A percentile compares a stretch with the other conserved stretches of the same genome.
Conservation (phyloP, 148 eudicot species). For the Chenopodium album region DNA sequence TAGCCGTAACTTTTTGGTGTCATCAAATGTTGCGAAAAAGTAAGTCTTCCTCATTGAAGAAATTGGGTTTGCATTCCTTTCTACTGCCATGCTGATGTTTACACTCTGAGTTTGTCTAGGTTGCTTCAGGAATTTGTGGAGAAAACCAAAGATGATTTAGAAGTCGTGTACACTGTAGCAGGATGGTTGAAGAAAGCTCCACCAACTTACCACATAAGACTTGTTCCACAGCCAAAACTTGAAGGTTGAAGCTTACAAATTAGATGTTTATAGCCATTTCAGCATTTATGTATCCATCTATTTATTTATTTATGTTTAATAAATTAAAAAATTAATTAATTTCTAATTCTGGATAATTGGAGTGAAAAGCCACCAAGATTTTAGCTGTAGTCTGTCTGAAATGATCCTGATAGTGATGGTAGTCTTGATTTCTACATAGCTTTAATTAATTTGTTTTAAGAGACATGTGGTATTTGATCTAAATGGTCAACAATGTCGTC, state of each 20-base stretch:
- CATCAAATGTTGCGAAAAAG: slow-evolving; percentile 88
- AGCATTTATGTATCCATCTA: too few species aligned
- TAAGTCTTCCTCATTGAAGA: slow-evolving; percentile 26
- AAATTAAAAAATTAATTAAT: too few species aligned
- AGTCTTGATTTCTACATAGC: too few species aligned
- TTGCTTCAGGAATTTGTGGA: slow-evolving; percentile 80
- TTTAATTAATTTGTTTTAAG: too few species aligned
- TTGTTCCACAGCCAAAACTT: slow-evolving; percentile 73
- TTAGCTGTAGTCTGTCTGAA: neutral
- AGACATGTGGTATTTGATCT: too few species aligned
- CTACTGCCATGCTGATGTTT: slow-evolving; percentile 6
- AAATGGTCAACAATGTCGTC: too few species aligned
- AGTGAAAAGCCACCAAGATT: neutral
- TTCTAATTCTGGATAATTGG: neutral
- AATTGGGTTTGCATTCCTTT: slow-evolving; percentile 1
- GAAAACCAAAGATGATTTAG: slow-evolving; percentile 54
- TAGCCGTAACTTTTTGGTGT: slow-evolving; percentile 84
- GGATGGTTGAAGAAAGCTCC: slow-evolving; percentile 90
- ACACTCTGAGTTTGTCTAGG: slow-evolving; percentile 37
- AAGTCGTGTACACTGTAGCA: slow-evolving; percentile 70
- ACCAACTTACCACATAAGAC: slow-evolving; percentile 61
- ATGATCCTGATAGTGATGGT: neutral
- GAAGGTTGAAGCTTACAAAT: slow-evolving; percentile 50
- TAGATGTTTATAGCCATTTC: neutral
- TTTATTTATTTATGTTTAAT: too few species aligned